Base-by-base conservation (phyloP, 495 filamentous ascomycete species). In the Collariella sp. region DNA sequence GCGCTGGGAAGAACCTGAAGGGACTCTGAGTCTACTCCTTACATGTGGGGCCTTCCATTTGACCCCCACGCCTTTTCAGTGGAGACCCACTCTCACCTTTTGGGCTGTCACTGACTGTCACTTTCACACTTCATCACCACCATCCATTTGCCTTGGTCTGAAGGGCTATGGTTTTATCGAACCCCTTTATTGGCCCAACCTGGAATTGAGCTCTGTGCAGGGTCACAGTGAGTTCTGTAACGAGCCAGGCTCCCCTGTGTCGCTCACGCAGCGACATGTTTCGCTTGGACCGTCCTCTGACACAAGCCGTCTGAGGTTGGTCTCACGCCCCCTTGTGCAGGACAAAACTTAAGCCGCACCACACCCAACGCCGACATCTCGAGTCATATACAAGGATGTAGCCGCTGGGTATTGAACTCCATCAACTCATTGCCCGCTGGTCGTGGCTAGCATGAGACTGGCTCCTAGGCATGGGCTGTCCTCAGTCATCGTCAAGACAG, bases 271-370 rank as follows among this genome's bases (percentile, higher is more conserved):
- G 13, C 38, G 59, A 52, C 56, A 44, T 49, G 66, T 68, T 60
- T 68, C 67, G 64, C 56, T 58, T 62, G 50, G 67, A 50, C 61
- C 44, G 55, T 56, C 60, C 64, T 67, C 66, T 58, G 63, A 70
- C 67, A 61, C 56, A 42, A 61, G 59, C 42, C 54, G 67, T 70
- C 67, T 63, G 60, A 64, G 59, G 57, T 58, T 57, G 23, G 67
- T 70, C 65, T 70, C 67, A 70, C 35, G 52, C 53, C 47, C 58
- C 64, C 47, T 54, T 42, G 50, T 46, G 40, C 53, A 49, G 47
- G 56, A 42, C 35, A 46, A 56, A n/a, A 33, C 47, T 36, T 56
- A 39, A 61, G 51, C 66, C 59, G 58, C 63, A 63, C 62, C 56
- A 26, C 46, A 39, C 42, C 19, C 43, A 31, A 46, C n/a, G 19